These are phyloP conservation scores for Ramaria sp. DNA, from an alignment of 768 basidiomycete species.

Conservation along the genomic window DNA sequence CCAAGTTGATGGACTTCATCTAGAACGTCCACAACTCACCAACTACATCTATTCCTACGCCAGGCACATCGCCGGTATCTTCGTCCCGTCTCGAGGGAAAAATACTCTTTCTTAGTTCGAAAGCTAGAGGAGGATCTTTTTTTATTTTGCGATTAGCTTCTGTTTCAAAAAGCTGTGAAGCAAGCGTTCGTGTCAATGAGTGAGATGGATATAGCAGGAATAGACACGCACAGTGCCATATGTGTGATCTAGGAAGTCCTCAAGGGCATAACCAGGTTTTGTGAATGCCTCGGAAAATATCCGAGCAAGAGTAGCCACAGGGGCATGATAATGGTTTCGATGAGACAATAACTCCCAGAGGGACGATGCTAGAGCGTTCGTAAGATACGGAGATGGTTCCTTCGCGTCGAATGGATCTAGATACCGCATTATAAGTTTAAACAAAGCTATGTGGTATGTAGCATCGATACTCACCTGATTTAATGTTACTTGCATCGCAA, in stretches of 20 bases:
- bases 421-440: background rate
- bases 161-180: constrained; percentile 68
- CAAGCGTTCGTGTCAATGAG: constrained; percentile 8
- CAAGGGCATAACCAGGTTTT: constrained; percentile 80
- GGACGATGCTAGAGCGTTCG: constrained; percentile 76
- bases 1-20: background rate
- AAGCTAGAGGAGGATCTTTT: constrained; percentile 51
- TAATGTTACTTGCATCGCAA: constrained; percentile 24
- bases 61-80: constrained; percentile 5
- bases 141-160: constrained; percentile 73
- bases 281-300: constrained; percentile 90
- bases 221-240: constrained; percentile 57
- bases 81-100: constrained; percentile 24
- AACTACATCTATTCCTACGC: constrained; percentile 25
- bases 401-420: constrained; percentile 58
- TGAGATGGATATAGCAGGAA: background rate
- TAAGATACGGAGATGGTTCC: constrained; percentile 64
- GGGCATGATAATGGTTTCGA: constrained; percentile 70
- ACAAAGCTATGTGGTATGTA: background rate
- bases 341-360: constrained; percentile 88
- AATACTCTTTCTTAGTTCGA: constrained; percentile 15
- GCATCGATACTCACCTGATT: constrained; percentile 8
- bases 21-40: constrained; percentile 37
- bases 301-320: constrained; percentile 77
- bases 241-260: constrained; percentile 94